Percentiles rank a stretch among this genome's conserved stretches.
Evolutionary conservation across 768 basidiomycete species (phyloP).

Genomic region (Agrocybe praecox): DNA sequence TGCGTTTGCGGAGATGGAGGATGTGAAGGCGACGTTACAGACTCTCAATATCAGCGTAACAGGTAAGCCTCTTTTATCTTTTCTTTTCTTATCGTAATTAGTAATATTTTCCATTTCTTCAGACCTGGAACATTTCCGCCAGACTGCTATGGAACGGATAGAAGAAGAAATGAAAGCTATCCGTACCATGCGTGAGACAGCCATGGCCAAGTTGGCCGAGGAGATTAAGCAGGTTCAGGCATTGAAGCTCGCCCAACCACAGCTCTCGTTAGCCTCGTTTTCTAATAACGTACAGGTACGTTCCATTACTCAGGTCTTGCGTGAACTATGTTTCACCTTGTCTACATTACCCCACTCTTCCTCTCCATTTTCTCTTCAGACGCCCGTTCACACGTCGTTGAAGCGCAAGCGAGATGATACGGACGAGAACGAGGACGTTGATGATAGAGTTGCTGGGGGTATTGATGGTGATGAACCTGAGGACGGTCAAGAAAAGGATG

Average conservation of each 20-base stretch:
- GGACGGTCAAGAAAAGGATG: no score
- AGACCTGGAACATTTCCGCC: constrained; percentile 50
- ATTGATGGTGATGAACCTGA: constrained; percentile 4
- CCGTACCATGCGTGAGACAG: constrained; percentile 13
- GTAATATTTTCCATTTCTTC: constrained; percentile 5
- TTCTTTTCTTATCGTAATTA: no score
- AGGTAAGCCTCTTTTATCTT: constrained; percentile 34
- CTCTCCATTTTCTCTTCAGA: no score
- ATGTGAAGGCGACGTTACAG: constrained; percentile 31
- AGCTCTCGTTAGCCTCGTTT: background rate
- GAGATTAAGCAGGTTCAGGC: background rate
- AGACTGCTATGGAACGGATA: constrained; percentile 47
- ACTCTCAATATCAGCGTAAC: constrained; percentile 40
- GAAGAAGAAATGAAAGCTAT: constrained; percentile 46
- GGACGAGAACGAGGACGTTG: constrained; percentile 37
- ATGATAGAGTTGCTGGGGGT: constrained; percentile 4
- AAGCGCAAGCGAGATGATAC: constrained; percentile 67
- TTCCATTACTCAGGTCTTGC: constrained; percentile 8
- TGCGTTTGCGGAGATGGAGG: constrained; percentile 9
- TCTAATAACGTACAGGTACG: constrained; percentile 33
- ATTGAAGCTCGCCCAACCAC: constrained; percentile 1
- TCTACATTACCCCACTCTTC: constrained; percentile 20
- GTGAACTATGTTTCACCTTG: constrained; percentile 18
- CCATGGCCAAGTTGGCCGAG: constrained; percentile 11
- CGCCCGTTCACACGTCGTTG: constrained; percentile 39